Evolutionary conservation across 768 basidiomycete genomes (phyloP).

Genomic region (Suillus americanus): DNA sequence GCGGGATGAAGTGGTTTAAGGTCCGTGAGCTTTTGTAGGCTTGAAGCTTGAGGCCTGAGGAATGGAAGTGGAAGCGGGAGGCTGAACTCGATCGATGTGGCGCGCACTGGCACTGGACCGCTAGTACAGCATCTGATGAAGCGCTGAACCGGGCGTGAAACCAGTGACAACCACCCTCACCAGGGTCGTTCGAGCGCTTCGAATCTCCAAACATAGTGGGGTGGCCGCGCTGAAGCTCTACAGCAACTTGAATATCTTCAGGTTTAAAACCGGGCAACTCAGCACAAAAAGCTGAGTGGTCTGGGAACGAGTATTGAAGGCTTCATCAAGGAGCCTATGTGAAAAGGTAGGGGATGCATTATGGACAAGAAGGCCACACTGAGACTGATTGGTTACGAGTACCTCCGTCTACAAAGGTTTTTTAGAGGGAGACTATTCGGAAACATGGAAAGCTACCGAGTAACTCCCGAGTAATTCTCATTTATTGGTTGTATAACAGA

Average conservation of each 20-base stretch:
- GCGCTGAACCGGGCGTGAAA: conserved; percentile 6
- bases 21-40: neutral
- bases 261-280: conserved; percentile 52
- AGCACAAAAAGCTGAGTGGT: too few relatives aligned
- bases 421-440: too few relatives aligned
- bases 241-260: conserved; percentile 48
- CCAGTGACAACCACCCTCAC: conserved; percentile 26
- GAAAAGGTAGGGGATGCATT: conserved; percentile 10
- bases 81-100: neutral
- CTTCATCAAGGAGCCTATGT: conserved; percentile 42
- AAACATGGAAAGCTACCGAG: too few relatives aligned
- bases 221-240: conserved; percentile 51
- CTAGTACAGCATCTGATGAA: neutral
- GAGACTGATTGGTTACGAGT: too few relatives aligned
- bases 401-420: too few relatives aligned
- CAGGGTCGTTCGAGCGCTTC: conserved; percentile 31
- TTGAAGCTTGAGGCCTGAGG: neutral
- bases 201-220: conserved; percentile 51
- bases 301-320: conserved; percentile 16
- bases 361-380: too few relatives aligned
- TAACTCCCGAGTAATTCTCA: too few relatives aligned
- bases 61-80: neutral
- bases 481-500: too few relatives aligned
- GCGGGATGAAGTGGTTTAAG: neutral
- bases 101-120: neutral